phyloP scores from a whole-genome alignment of 305 asterid species.

The Ajuga reptans region DNA sequence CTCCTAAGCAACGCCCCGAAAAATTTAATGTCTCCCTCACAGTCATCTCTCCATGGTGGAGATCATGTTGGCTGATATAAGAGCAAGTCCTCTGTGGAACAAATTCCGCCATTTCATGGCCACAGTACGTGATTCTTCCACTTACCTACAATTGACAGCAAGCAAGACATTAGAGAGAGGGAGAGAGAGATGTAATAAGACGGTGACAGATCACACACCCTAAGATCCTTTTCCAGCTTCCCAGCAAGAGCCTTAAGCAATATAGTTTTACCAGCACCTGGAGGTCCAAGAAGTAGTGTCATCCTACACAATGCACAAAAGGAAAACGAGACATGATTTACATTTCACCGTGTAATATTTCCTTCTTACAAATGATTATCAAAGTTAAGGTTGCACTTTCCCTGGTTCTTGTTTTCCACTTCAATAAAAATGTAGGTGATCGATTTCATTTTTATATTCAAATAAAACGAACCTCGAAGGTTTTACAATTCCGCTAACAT shows the following conservation, averaged over 20 bases:
- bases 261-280: slow-evolving; percentile 81
- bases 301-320: slow-evolving; percentile 37
- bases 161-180: neutral
- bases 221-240: slow-evolving; percentile 55
- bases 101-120: slow-evolving; percentile 73
- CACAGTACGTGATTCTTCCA: slow-evolving; percentile 80
- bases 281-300: slow-evolving; percentile 97
- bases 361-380: too few relatives aligned
- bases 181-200: neutral
- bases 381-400: too few relatives aligned
- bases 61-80: slow-evolving; percentile 86
- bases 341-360: neutral
- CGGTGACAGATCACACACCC: slow-evolving; percentile 38
- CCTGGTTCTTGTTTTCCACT: neutral
- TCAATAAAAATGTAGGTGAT: neutral
- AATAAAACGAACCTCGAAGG: slow-evolving; percentile 70
- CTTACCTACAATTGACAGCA: slow-evolving; percentile 34
- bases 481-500: slow-evolving; percentile 62
- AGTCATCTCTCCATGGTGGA: slow-evolving; percentile 96
- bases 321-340: neutral
- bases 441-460: neutral
- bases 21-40: slow-evolving; percentile 82
- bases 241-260: slow-evolving; percentile 83
- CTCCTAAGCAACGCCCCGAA: slow-evolving; percentile 88
- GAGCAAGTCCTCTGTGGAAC: slow-evolving; percentile 91